Percentiles rank a stretch among this genome's conserved stretches.
These are phyloP conservation scores for Penicillium tannophilum DNA, from an alignment of 495 filamentous ascomycete genomes.

Conservation along the genomic window DNA sequence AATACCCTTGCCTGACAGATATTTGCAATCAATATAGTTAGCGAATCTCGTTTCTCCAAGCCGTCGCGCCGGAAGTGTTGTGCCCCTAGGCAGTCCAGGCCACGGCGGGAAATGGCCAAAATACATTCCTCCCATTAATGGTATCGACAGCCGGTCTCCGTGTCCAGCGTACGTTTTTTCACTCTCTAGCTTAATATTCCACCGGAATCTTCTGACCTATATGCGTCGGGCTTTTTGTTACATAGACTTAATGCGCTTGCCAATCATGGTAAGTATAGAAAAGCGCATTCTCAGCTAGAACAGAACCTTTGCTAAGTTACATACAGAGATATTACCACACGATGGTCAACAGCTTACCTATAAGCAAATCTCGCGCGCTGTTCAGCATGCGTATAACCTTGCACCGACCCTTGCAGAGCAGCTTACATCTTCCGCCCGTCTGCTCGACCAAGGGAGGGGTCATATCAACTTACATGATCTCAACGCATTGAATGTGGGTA, in stretches of 20 bases:
- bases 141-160: background rate
- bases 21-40: background rate
- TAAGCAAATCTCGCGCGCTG: background rate
- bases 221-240: background rate
- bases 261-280: background rate
- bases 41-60: background rate
- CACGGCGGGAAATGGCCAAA: background rate
- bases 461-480: background rate
- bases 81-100: background rate
- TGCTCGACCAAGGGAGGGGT: slow-evolving; percentile 1
- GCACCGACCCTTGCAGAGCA: slow-evolving; percentile 7
- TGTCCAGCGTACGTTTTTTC: background rate
- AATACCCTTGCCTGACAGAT: background rate
- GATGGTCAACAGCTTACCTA: background rate
- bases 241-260: background rate
- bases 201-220: background rate
- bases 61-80: background rate
- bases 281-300: background rate
- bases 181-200: background rate
- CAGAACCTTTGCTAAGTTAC: background rate
- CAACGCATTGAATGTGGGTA: background rate
- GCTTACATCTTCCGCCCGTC: slow-evolving; percentile 1
- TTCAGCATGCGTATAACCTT: slow-evolving; percentile 8
- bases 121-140: background rate
- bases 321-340: background rate